phyloP scores from a whole-genome alignment of 179 eudicot species.

The Vitellaria paradoxa region DNA sequence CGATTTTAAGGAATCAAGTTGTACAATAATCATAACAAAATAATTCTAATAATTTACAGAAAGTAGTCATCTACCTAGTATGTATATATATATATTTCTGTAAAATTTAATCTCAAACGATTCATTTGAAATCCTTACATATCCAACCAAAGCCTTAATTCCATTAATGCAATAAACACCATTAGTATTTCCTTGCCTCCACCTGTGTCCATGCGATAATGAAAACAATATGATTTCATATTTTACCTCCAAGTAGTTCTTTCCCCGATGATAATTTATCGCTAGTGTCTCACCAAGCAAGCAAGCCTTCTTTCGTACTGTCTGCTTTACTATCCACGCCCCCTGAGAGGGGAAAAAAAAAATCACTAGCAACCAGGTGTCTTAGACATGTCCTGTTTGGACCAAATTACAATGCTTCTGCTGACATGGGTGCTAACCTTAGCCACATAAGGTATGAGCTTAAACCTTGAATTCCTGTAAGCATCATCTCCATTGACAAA shows the following conservation, averaged over 20 bases:
- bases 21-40: too few relatives aligned
- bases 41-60: too few relatives aligned
- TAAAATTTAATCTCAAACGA: too few relatives aligned
- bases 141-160: too few relatives aligned
- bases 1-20: too few relatives aligned
- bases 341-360: constrained; percentile 32
- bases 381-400: not conserved
- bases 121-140: too few relatives aligned
- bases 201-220: too few relatives aligned
- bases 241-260: constrained; percentile 68
- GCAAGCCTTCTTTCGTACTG: constrained; percentile 68
- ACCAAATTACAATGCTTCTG: not conserved
- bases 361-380: not conserved
- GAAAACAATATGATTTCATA: not conserved
- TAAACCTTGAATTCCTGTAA: constrained; percentile 60
- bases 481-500: constrained; percentile 65
- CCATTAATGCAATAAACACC: too few relatives aligned
- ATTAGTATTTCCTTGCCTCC: too few relatives aligned
- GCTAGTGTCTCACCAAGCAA: constrained; percentile 66
- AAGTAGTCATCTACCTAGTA: too few relatives aligned
- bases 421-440: constrained; percentile 30
- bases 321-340: constrained; percentile 75
- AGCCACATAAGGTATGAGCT: constrained; percentile 63
- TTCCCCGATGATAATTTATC: constrained; percentile 46
- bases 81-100: too few relatives aligned